Base-by-base conservation (phyloP, 768 basidiomycete species). In the Russula virescens region DNA sequence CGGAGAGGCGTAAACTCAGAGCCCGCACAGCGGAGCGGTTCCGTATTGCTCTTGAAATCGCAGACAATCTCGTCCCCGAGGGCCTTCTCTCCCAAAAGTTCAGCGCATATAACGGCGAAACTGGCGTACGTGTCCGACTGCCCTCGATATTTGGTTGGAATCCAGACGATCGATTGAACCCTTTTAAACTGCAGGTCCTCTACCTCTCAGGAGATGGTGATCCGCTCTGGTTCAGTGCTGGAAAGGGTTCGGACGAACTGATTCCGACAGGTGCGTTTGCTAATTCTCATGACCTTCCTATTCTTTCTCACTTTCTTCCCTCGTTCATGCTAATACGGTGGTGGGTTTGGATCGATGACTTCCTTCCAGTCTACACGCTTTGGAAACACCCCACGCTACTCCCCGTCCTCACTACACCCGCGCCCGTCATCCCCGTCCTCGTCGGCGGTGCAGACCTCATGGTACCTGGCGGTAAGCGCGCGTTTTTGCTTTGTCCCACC, bases 391-490 rank as follows among this genome's bases (percentile, higher is more conserved):
- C 81, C 11, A 78, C 82, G 43, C 74, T 94, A 1, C 77, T 94
- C 10, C 88, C 89, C 0, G 80, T 80, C 62, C 66, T 94, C n/a
- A 82, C 84, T 2, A 91, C 91, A 0, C 88, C 89, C 2, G 71
- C 81, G 2, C 74, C 82, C 13, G 91, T 91, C 31, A 82, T 92
- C 42, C 86, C 86, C 1, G 78, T 86, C 26, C 79, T 94, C 14
- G 75, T 83, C 3, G 83, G 83, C 11, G 91, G 92, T n/a, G 89
- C 91, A 0, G 91, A 94, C 75, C 80, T 94, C 9, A 93, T 94
- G 90, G 84, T 89, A 38, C 89, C 91, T 5, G 91, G 91, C 73
- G 88, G 89, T 88, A 70, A 70, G 85, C 76, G 31, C 42, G 48
- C n/a, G 14, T n/a, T n/a, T 4, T 31, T 31, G 5, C 31, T 31